Percentiles rank a stretch among this genome's conserved stretches.
phyloP scores from a whole-genome alignment of 768 basidiomycete species.

The Lactarius hatsudake region DNA sequence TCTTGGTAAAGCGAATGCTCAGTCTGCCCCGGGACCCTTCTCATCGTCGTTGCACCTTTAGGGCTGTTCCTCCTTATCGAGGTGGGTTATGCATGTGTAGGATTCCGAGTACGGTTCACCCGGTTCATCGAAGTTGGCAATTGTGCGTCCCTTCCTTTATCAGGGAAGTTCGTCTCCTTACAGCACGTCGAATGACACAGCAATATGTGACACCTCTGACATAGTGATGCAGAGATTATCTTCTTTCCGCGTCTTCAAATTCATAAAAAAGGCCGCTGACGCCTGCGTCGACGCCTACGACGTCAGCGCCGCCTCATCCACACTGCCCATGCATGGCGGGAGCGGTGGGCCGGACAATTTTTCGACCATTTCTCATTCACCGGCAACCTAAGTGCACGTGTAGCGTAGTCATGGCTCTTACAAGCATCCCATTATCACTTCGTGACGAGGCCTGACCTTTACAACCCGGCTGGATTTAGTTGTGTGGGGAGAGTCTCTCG shows the following conservation, averaged over 20 bases:
- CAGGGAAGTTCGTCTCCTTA: not conserved
- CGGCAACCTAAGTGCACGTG: not conserved
- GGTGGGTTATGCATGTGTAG: not conserved
- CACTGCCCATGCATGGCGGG: not conserved
- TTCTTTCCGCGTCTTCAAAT: not conserved
- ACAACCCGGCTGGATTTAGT: too few relatives aligned
- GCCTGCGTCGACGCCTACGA: not conserved
- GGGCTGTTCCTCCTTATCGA: not conserved
- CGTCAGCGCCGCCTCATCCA: too few relatives aligned
- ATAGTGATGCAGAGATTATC: not conserved
- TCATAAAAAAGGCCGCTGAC: not conserved
- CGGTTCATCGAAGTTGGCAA: not conserved
- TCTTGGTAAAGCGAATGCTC: not conserved
- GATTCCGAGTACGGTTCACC: not conserved
- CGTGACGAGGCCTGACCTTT: too few relatives aligned
- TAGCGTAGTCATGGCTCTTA: too few relatives aligned
- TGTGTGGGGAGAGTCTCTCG: too few relatives aligned
- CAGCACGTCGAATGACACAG: not conserved
- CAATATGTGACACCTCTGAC: not conserved
- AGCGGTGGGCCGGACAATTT: not conserved
- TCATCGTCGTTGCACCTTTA: not conserved
- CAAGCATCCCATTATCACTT: too few relatives aligned
- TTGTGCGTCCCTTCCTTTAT: not conserved
- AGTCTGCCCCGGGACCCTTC: not conserved
- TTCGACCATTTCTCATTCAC: not conserved